Conservation (phyloP, 148 eudicot species). For the Rhododendron griersonianum region DNA sequence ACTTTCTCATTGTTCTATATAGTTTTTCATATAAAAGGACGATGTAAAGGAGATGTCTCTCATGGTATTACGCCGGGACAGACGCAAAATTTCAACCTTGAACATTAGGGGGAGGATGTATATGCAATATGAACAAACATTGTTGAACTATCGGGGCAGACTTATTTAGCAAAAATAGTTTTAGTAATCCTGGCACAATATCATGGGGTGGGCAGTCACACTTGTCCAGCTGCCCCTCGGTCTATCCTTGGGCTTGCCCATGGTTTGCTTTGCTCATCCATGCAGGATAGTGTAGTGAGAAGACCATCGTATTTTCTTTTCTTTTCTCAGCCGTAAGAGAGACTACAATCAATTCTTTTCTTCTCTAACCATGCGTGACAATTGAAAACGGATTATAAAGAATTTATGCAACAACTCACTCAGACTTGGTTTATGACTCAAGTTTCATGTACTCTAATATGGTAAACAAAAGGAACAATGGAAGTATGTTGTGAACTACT, state of each 20-base stretch:
- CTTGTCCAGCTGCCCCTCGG: neutral
- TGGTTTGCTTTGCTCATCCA: neutral
- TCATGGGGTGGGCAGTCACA: neutral
- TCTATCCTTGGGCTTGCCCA: neutral
- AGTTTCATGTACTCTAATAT: neutral
- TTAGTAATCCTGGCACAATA: neutral
- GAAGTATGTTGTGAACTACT: neutral
- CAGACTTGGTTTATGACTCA: neutral
- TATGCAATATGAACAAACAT: neutral
- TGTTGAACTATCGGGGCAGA: neutral
- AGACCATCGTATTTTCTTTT: neutral
- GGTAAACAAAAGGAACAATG: neutral
- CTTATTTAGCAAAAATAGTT: neutral
- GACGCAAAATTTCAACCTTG: neutral
- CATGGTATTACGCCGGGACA: neutral
- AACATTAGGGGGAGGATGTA: neutral
- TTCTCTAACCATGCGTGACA: neutral
- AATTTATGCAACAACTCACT: neutral
- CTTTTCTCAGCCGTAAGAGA: neutral
- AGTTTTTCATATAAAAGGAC: neutral
- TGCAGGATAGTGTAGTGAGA: neutral
- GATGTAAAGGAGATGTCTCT: neutral
- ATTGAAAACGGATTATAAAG: neutral
- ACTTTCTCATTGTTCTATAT: neutral
- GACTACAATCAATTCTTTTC: neutral